phyloP scores from a whole-genome alignment of 164 flowering plant genomes.

The Stephania japonica region DNA sequence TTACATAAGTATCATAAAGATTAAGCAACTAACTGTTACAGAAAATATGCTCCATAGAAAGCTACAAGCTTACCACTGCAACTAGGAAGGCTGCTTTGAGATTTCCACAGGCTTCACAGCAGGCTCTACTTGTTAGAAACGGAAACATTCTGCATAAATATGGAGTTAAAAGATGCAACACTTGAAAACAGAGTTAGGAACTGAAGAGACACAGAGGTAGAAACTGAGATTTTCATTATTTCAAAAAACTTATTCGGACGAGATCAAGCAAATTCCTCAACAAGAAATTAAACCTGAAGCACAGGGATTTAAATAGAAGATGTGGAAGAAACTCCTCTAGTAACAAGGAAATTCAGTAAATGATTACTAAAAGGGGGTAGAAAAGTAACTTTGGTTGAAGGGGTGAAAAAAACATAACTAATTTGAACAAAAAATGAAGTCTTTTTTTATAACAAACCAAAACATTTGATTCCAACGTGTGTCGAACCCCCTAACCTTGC shows the following conservation, averaged over 20 bases:
- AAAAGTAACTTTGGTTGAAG: neutral
- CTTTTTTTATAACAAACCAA: neutral
- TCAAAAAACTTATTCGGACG: neutral
- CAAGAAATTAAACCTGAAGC: neutral
- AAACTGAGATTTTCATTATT: neutral
- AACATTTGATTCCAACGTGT: too few species aligned
- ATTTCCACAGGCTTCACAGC: constrained; percentile 97
- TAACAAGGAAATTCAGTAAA: neutral
- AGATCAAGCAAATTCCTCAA: neutral
- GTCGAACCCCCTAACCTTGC: too few species aligned
- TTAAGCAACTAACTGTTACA: neutral
- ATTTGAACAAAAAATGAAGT: neutral
- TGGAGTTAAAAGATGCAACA: constrained; percentile 9
- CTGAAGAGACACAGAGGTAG: neutral
- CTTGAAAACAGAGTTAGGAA: neutral
- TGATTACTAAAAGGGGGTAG: neutral
- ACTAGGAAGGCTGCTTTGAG: constrained; percentile 94
- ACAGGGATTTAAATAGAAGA: neutral
- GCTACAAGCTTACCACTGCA: constrained; percentile 72
- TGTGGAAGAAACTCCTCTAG: neutral
- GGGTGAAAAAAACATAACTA: neutral
- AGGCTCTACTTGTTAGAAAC: constrained; percentile 69
- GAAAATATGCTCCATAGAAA: neutral
- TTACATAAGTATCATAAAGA: neutral
- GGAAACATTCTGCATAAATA: constrained; percentile 80